Conservation (phyloP, 192 early-diverging fungal genomes). For the Gamsiella multidivaricata region DNA sequence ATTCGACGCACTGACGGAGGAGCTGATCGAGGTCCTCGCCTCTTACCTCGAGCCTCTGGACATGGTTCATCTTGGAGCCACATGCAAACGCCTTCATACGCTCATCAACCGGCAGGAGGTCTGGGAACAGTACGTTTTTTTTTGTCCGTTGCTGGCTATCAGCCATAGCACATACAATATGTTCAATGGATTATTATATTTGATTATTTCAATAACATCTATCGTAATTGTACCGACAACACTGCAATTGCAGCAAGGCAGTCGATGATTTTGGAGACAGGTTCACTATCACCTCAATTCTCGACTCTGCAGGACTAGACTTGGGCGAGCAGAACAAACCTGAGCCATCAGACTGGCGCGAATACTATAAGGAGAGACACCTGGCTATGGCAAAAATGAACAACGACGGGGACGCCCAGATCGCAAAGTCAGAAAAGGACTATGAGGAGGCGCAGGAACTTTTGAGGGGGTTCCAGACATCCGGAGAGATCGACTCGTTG, state of each 20-base stretch:
- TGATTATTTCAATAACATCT: no score
- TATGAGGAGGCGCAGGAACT: conserved; percentile 56
- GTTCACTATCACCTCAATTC: conserved; percentile 60
- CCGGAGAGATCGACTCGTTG: conserved; percentile 51
- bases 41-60: conserved; percentile 55
- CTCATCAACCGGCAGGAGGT: conserved; percentile 28
- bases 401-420: conserved; percentile 41
- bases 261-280: conserved; percentile 65
- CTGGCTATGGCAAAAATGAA: conserved; percentile 36
- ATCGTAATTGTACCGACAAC: background rate
- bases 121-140: conserved; percentile 51
- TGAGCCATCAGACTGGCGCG: conserved; percentile 61
- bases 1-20: conserved; percentile 40
- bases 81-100: conserved; percentile 35
- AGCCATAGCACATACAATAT: no score
- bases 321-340: conserved; percentile 51
- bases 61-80: conserved; percentile 39
- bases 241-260: conserved; percentile 51
- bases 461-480: conserved; percentile 56
- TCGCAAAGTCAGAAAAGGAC: conserved; percentile 58
- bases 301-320: conserved; percentile 60
- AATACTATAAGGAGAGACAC: conserved; percentile 57
- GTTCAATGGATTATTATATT: no score
- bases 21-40: conserved; percentile 37
- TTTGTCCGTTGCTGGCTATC: no score